Conservation (phyloP, 2,329 filamentous ascomycete genomes). For the Pseudophaeomoniella oleicola region DNA sequence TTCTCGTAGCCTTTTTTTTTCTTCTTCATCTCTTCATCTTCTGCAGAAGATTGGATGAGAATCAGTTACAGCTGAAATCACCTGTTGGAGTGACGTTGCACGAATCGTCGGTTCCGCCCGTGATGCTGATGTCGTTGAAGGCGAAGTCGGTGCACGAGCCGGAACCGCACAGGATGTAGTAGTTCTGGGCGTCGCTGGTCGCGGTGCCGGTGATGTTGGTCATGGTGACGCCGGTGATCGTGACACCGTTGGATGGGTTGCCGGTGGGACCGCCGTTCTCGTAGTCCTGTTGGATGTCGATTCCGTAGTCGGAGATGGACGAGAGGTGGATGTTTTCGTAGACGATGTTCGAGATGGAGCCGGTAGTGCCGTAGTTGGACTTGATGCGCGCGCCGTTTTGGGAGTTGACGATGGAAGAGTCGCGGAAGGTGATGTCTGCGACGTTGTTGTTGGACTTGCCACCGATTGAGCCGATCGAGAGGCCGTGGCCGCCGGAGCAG, state of each 20-base stretch:
- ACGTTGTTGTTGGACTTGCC: constrained; percentile 30
- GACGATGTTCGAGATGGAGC: constrained; percentile 24
- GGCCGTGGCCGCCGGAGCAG: constrained; percentile 16
- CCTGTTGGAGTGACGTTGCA: constrained; percentile 7
- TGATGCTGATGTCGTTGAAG: constrained; percentile 22
- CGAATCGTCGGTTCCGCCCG: constrained; percentile 17
- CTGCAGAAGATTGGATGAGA: background rate
- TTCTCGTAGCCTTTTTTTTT: background rate
- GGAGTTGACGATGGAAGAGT: constrained; percentile 11
- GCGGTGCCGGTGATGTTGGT: constrained; percentile 21
- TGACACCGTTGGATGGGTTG: constrained; percentile 22
- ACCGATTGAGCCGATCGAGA: constrained; percentile 24
- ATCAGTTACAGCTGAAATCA: constrained; percentile 1
- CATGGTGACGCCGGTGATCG: constrained; percentile 20
- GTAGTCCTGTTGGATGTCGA: constrained; percentile 39
- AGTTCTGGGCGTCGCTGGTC: constrained; percentile 17
- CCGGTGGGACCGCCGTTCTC: constrained; percentile 30
- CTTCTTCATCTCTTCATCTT: background rate
- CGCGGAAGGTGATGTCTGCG: constrained; percentile 22
- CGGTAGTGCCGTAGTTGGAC: constrained; percentile 23
- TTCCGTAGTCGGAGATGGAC: constrained; percentile 33
- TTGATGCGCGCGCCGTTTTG: constrained; percentile 25
- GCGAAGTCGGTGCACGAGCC: constrained; percentile 23
- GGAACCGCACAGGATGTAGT: constrained; percentile 22
- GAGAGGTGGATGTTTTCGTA: constrained; percentile 32